These are phyloP conservation scores for Citrullus colocynthis DNA, from an alignment of 306 rosid species.

Conservation along the genomic window DNA sequence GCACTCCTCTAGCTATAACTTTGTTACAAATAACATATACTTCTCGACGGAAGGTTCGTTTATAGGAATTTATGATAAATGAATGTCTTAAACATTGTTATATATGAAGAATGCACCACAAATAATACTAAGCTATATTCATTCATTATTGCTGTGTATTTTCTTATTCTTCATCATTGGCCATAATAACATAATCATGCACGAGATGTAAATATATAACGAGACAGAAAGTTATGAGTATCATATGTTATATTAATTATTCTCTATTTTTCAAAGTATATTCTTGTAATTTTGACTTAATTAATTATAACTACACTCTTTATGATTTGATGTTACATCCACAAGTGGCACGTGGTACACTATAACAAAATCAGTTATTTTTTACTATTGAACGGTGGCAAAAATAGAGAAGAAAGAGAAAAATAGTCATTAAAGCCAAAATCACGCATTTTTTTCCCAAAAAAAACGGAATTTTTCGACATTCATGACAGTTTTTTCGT, in stretches of 20 bases:
- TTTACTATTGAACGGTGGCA: no score
- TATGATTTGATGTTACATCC: neutral
- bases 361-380: no score
- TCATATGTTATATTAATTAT: neutral
- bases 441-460: no score
- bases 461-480: no score
- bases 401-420: no score
- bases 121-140: neutral
- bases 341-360: neutral
- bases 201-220: neutral
- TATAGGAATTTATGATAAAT: neutral
- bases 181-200: neutral
- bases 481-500: no score
- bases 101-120: neutral
- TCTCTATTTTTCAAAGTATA: neutral
- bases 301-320: neutral
- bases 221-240: neutral
- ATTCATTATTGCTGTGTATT: neutral
- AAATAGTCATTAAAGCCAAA: no score
- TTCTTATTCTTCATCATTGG: neutral
- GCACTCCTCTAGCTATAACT: no score
- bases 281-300: neutral
- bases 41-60: neutral
- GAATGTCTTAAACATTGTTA: neutral
- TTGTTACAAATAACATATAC: neutral